Evolutionary conservation across 2,329 filamentous ascomycete genomes (phyloP), one percentile per base, ranked within the genome.

Genomic region (Neopestalotiopsis sp.): DNA sequence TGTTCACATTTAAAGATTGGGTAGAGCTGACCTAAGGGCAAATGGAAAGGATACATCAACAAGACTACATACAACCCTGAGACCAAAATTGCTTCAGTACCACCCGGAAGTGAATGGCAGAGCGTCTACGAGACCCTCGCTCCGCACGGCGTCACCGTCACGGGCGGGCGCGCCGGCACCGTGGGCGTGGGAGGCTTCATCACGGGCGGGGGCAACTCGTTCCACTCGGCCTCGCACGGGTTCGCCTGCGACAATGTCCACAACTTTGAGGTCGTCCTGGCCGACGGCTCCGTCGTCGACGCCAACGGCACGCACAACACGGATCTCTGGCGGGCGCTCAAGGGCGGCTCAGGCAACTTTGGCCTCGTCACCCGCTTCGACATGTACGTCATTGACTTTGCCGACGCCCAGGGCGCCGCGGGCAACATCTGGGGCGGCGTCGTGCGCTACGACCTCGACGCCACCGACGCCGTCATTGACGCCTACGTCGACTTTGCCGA

Each of bases 311-410:
- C 71, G 0, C 68, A 76, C 2, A 78, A 84, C 70, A 12, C 73
- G 0, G 83, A 86, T 68, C 78, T 86, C 2, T 85, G 77, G 72
- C 78, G 77, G 65, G 84, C 83, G 0, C 76, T 85, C 3, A 81
- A 82, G 67, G 84, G 84, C 13, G 84, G 84, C 56, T 77, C 78
- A 14, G 81, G 78, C 70, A 86, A 85, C 72, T 84, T 84, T 56
- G 83, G 82, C 64, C 74, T 80, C 68, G 74, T 79, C 13, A 77
- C 81, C 4, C 71, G 72, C 20, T 73, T 79, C 70, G 77, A 79
- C 56, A 68, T 74, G 70, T 24, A 71, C 45, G 69, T 69, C 40
- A 67, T 73, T 34, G 68, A 65, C 14, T 59, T 65, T 30, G 49
- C 67, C 17, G 12, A 63, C 45, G 24, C 40, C 10, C 24, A 28